Conservation (phyloP, 169 alveolate genomes). For the Eimeria praecox region DNA sequence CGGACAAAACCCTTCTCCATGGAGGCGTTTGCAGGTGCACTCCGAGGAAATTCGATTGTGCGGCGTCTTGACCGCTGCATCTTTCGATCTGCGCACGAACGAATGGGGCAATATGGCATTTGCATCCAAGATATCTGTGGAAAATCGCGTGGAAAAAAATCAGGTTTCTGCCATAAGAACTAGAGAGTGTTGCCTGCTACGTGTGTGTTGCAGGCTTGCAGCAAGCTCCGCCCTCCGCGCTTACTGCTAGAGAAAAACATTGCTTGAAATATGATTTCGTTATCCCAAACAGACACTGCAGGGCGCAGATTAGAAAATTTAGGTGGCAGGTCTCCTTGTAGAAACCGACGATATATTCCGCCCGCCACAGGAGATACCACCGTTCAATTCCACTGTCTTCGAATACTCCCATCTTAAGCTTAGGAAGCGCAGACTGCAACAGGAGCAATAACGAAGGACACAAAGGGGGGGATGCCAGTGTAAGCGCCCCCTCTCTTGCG, state of each 20-base stretch:
- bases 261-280: not conserved
- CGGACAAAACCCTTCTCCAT: not conserved
- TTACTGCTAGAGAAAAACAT: conserved; percentile 23
- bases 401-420: not conserved
- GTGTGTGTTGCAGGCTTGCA: not conserved
- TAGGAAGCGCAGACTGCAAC: conserved; percentile 21
- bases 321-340: conserved; percentile 42
- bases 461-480: not conserved
- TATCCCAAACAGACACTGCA: conserved; percentile 63
- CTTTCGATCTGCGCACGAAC: not conserved
- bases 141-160: not conserved
- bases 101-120: not conserved
- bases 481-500: not conserved
- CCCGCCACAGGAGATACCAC: conserved; percentile 71
- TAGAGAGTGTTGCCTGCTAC: not conserved
- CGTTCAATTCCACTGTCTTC: conserved; percentile 59
- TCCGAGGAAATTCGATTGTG: not conserved
- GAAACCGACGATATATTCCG: conserved; percentile 43
- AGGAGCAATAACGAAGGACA: not conserved
- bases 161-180: not conserved
- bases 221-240: not conserved
- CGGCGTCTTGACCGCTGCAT: not conserved
- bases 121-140: not conserved
- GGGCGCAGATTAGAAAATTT: conserved; percentile 26
- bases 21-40: conserved; percentile 8